Base-by-base conservation (phyloP, 2,329 filamentous ascomycete genomes). In the Fusarium penzigii region DNA sequence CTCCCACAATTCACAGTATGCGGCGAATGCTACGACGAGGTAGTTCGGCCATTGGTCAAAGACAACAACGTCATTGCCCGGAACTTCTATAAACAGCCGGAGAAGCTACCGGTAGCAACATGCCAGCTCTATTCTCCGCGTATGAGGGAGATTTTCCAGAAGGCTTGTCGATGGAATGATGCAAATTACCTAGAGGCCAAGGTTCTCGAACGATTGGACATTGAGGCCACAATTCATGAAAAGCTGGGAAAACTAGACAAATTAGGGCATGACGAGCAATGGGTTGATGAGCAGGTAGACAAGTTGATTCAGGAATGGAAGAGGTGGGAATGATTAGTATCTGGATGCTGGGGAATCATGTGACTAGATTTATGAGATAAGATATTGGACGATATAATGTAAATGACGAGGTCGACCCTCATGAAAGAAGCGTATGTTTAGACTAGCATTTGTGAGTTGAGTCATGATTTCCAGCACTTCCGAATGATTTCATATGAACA, bases 1-100 rank as follows among this genome's bases (percentile, higher is more conserved):
- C 74, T 95, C 0, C 89, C 88, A 0, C 83, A 92, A 44, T 84
- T 96, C 63, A 91, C 88, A 1, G 87, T 96, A 5, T 97, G 92
- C 70, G 85, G 89, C 58, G 90, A 93, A 70, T 97, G 92, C 70
- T 96, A 89, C 68, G 83, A 90, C 14, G 85, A 90, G 17, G 82
- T 90, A 1, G 83, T 96, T n/a, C 84, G 82, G 70, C 91, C 92
- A 1, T 76, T 84, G 46, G 72, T 86, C 2, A 75, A 79, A 29
- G 75, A 78, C 14, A 69, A 72, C 47, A 72, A 73, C 39, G 73
- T 80, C 1, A 76, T 92, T 20, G 85, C 88, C 10, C 74, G 80
- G 16, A 82, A 86, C 58, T 89, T 94, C 61, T 84, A 83, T 56
- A 78, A 80, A 50, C 77, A 82, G 13, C 78, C 84, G 20, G 81